Evolutionary conservation across 2,329 filamentous ascomycete genomes (phyloP).

Genomic region (Fusarium albidum): DNA sequence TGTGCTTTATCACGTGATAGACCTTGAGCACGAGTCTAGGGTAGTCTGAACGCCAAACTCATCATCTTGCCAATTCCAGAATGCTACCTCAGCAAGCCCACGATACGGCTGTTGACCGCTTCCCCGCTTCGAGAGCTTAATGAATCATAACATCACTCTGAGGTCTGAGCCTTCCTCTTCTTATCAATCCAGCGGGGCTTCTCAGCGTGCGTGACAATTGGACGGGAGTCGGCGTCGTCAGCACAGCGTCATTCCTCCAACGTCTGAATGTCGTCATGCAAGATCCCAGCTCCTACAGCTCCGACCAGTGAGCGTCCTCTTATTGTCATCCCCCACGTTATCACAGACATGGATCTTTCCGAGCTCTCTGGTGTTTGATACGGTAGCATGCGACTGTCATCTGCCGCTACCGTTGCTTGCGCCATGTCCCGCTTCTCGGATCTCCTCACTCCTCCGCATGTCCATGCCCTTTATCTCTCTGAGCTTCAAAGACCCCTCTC

Average conservation of each 20-base stretch:
- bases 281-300: constrained; percentile 10
- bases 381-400: constrained; percentile 12
- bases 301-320: constrained; percentile 29
- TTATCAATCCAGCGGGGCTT: constrained; percentile 2
- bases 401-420: constrained; percentile 13
- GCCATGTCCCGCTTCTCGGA: constrained; percentile 24
- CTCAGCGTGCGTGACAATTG: neutral
- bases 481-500: constrained; percentile 2
- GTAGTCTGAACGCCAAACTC: constrained; percentile 3
- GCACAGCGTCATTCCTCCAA: constrained; percentile 7
- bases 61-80: constrained; percentile 1
- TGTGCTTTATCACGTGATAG: constrained; percentile 14
- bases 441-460: constrained; percentile 12
- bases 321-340: constrained; percentile 41
- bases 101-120: constrained; percentile 7
- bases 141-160: constrained; percentile 11
- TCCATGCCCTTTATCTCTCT: constrained; percentile 10
- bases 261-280: constrained; percentile 35
- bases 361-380: constrained; percentile 27
- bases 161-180: neutral
- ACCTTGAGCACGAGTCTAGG: constrained; percentile 5
- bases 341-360: constrained; percentile 30
- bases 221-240: neutral
- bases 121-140: constrained; percentile 5
- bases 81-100: neutral